phyloP scores from a whole-genome alignment of 345 rosid genomes.

The Kernera saxatilis region DNA sequence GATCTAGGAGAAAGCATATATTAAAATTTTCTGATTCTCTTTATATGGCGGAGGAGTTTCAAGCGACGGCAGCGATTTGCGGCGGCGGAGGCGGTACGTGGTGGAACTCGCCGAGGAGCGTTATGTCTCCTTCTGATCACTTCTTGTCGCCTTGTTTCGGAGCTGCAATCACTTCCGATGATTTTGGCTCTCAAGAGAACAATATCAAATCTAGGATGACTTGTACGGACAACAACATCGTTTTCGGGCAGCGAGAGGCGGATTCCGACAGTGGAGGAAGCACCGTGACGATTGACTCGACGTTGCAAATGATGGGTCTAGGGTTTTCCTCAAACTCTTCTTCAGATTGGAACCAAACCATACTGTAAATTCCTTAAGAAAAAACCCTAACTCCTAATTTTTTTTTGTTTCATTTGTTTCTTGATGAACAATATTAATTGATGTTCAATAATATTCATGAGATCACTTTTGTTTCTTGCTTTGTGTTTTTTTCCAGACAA shows the following conservation, averaged over 20 bases:
- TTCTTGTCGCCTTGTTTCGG: constrained; percentile 32
- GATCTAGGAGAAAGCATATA: not conserved
- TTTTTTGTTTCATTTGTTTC: not conserved
- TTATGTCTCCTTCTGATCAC: constrained; percentile 28
- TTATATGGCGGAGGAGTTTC: constrained; percentile 32
- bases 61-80: constrained; percentile 26
- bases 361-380: constrained; percentile 14
- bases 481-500: constrained; percentile 34
- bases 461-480: not conserved
- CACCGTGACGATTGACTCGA: constrained; percentile 33
- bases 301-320: constrained; percentile 32
- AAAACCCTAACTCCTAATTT: not conserved
- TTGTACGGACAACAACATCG: constrained; percentile 25
- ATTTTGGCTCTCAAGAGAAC: constrained; percentile 20
- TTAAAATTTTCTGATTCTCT: not conserved
- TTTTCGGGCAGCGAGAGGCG: constrained; percentile 29
- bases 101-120: constrained; percentile 36
- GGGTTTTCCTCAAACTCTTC: constrained; percentile 32
- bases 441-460: constrained; percentile 6
- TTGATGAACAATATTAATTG: not conserved
- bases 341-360: constrained; percentile 30
- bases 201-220: constrained; percentile 24
- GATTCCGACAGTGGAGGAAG: constrained; percentile 39
- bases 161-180: constrained; percentile 18
- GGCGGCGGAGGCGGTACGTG: constrained; percentile 23